phyloP scores from a whole-genome alignment of 1,139 yeast genomes.

The Candida sanyaensis region DNA sequence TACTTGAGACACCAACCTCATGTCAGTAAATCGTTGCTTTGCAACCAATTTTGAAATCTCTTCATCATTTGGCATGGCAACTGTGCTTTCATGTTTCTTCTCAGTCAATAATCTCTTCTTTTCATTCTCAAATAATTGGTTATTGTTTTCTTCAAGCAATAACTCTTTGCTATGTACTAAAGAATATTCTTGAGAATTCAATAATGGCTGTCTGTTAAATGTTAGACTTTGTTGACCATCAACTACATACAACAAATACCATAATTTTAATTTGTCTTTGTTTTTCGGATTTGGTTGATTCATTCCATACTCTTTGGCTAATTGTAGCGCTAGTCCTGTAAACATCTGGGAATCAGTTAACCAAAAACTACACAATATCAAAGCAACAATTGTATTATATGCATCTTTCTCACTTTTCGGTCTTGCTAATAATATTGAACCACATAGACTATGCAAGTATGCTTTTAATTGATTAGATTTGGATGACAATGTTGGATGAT shows the following conservation, averaged over 20 bases:
- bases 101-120: conserved; percentile 4
- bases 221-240: conserved; percentile 73
- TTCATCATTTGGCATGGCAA: conserved; percentile 9
- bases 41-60: conserved; percentile 7
- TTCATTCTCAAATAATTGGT: conserved; percentile 2
- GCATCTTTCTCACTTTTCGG: conserved; percentile 51
- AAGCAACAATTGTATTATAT: conserved; percentile 61
- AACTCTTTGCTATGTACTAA: conserved; percentile 42
- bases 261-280: conserved; percentile 55
- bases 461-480: conserved; percentile 41
- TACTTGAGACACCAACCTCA: conserved; percentile 69
- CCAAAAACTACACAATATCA: conserved; percentile 72
- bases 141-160: conserved; percentile 18
- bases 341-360: conserved; percentile 64
- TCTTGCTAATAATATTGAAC: conserved; percentile 42
- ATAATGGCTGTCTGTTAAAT: conserved; percentile 57
- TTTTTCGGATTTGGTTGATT: conserved; percentile 35
- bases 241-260: conserved; percentile 67
- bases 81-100: not conserved
- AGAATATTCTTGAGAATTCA: conserved; percentile 48
- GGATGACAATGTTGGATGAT: conserved; percentile 48
- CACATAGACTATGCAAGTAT: conserved; percentile 48
- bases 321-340: conserved; percentile 65
- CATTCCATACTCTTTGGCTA: conserved; percentile 58
- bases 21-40: conserved; percentile 40